Conservation (phyloP, 164 flowering plant species). For the Dillenia suffruticosa region DNA sequence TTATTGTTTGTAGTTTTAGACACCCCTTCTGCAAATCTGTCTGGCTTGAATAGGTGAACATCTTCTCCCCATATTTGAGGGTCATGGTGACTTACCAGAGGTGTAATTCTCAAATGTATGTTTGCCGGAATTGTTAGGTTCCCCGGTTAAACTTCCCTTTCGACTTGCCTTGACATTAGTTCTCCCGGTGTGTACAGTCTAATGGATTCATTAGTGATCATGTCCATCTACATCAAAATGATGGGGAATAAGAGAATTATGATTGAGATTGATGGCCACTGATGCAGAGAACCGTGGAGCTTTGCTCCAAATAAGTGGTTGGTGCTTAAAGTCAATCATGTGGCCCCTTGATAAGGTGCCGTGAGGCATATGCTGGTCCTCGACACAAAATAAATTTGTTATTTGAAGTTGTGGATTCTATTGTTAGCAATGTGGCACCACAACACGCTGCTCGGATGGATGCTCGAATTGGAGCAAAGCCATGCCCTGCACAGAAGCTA, state of each 20-base stretch:
- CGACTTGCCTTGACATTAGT: slow-evolving; percentile 7
- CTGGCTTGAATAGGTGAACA: slow-evolving; percentile 46
- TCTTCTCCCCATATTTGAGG: slow-evolving; percentile 44
- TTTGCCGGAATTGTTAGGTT: slow-evolving; percentile 19
- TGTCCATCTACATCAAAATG: slow-evolving; percentile 24
- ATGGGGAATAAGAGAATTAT: not conserved
- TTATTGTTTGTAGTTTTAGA: slow-evolving; percentile 24
- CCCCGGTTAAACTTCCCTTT: slow-evolving; percentile 18
- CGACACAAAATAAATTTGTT: too few relatives aligned
- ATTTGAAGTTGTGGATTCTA: too few relatives aligned
- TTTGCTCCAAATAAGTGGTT: too few relatives aligned
- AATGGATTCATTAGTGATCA: slow-evolving; percentile 44
- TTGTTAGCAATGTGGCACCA: too few relatives aligned
- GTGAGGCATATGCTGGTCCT: too few relatives aligned
- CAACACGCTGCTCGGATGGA: too few relatives aligned
- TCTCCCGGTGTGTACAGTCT: slow-evolving; percentile 33
- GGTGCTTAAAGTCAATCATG: too few relatives aligned
- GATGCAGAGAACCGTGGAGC: too few relatives aligned
- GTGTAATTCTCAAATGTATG: slow-evolving; percentile 15
- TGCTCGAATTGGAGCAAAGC: too few relatives aligned
- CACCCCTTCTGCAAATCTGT: slow-evolving; percentile 44
- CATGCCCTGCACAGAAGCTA: too few relatives aligned
- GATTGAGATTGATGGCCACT: too few relatives aligned
- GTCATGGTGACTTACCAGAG: slow-evolving; percentile 29
- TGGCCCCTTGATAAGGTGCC: too few relatives aligned